Conservation (phyloP, 345 rosid species). For the Lenwebbia sp. region DNA sequence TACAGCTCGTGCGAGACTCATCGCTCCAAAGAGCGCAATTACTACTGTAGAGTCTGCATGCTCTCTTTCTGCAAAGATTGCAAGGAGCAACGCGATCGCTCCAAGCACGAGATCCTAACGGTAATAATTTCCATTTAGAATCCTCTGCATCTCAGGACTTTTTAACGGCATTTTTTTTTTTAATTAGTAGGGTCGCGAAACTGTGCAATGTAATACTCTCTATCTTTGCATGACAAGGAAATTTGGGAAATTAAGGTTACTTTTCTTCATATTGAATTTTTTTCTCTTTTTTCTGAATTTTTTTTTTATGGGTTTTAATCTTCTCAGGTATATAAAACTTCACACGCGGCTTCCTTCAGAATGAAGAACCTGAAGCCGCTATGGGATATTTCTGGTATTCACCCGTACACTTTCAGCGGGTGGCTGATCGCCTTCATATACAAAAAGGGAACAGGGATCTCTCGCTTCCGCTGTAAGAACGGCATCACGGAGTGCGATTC, state of each 20-base stretch:
- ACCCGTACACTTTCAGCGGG: neutral
- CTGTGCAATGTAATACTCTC: neutral
- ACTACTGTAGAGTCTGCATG: neutral
- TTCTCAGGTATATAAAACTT: neutral
- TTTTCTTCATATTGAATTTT: neutral
- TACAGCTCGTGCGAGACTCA: neutral
- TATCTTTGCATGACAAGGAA: neutral
- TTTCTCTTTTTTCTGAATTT: no score
- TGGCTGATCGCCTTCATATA: neutral
- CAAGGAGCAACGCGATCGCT: no score
- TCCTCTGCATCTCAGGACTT: no score
- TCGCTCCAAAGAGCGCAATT: neutral
- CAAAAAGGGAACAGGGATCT: neutral
- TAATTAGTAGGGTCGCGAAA: no score
- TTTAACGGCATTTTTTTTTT: no score
- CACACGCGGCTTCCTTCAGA: neutral
- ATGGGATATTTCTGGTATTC: neutral
- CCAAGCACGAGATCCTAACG: no score
- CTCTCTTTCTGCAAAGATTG: no score
- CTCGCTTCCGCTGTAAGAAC: neutral
- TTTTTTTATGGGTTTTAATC: neutral
- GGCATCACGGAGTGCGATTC: neutral
- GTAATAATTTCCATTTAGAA: no score
- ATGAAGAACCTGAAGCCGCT: neutral
- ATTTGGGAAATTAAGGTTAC: neutral